Conservation (phyloP, 352 stramenopile species). For the Blastocystis sp. region DNA sequence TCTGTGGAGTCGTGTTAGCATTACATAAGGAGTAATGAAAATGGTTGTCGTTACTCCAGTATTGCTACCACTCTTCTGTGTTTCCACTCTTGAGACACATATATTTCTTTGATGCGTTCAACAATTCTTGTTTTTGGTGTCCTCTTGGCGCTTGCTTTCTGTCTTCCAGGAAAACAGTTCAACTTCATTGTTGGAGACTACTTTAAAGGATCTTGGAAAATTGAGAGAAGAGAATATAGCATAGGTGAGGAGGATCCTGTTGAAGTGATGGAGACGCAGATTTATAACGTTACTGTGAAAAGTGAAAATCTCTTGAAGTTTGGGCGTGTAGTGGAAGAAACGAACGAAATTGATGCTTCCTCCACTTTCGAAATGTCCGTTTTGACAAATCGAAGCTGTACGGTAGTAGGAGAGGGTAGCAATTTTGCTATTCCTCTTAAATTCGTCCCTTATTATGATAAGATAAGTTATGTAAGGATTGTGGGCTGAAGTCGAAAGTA, state of each 20-base stretch:
- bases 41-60: too few species aligned
- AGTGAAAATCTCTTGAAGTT: background rate
- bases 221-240: background rate
- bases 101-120: constrained; percentile 11
- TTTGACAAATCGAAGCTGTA: background rate
- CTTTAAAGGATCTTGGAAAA: constrained; percentile 8
- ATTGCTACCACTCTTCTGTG: too few species aligned
- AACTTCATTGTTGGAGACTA: background rate
- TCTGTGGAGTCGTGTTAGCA: background rate
- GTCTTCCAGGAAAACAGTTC: background rate
- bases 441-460: background rate
- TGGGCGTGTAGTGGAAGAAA: background rate
- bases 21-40: too few species aligned
- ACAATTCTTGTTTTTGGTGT: background rate
- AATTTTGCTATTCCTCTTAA: background rate
- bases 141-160: background rate
- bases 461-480: background rate
- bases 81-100: background rate
- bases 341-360: background rate
- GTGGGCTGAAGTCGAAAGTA: background rate
- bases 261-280: background rate
- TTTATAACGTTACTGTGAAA: constrained; percentile 32
- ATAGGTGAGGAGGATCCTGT: background rate
- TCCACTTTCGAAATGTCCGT: background rate
- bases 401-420: background rate